These are phyloP conservation scores for Agastache rugosa DNA, from an alignment of 257 asterid species.

Conservation along the genomic window DNA sequence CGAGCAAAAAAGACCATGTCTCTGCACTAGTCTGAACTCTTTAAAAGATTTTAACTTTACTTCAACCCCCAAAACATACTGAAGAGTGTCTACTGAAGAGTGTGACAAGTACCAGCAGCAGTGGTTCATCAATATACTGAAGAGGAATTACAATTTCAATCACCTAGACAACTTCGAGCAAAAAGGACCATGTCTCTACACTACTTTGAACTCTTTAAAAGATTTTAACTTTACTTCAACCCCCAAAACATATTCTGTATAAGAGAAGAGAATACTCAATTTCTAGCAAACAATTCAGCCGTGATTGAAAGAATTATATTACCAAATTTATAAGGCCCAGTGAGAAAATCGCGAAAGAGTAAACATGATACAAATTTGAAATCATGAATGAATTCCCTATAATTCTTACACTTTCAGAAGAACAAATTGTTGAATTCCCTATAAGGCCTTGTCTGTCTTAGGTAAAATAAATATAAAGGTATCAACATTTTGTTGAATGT, in stretches of 20 bases:
- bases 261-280: background rate
- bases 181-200: constrained; percentile 5
- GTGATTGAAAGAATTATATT: background rate
- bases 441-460: constrained; percentile 7
- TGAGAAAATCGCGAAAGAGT: background rate
- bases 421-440: background rate
- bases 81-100: too few relatives aligned
- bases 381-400: background rate
- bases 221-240: constrained; percentile 1
- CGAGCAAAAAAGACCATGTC: constrained; percentile 4
- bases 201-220: background rate
- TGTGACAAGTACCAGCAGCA: constrained; percentile 1
- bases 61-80: constrained; percentile 12
- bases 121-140: constrained; percentile 19
- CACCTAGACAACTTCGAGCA: background rate
- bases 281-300: background rate
- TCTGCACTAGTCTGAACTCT: background rate
- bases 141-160: constrained; percentile 12
- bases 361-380: background rate
- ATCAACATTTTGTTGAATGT: constrained; percentile 15
- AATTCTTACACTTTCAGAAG: background rate
- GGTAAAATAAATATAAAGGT: background rate
- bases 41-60: background rate
- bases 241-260: constrained; percentile 12
- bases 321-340: background rate